These are phyloP conservation scores for Asterionellopsis glacialis DNA, from an alignment of 108 stramenopile genomes.

Conservation along the genomic window DNA sequence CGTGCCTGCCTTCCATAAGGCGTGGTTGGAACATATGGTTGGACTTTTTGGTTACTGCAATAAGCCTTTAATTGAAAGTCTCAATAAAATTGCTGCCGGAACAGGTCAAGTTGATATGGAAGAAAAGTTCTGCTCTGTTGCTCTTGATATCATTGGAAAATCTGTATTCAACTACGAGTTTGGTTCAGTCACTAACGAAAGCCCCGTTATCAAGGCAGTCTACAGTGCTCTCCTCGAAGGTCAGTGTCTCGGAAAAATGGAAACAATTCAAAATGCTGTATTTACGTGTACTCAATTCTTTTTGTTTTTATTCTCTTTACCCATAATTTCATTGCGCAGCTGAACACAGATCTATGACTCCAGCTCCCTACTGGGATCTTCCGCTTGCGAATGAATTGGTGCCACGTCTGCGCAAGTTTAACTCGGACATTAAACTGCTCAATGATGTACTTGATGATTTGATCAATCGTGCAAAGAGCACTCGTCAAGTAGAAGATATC, in stretches of 20 bases:
- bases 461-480: conserved; percentile 77
- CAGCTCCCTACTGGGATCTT: conserved; percentile 94
- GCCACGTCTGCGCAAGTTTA: conserved; percentile 89
- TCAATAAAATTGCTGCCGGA: conserved; percentile 48
- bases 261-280: no score
- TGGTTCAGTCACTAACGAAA: conserved; percentile 82
- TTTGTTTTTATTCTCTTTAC: no score
- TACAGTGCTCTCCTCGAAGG: conserved; percentile 87
- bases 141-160: conserved; percentile 89
- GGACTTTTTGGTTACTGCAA: conserved; percentile 91
- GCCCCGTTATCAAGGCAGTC: conserved; percentile 89
- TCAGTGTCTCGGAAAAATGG: no score
- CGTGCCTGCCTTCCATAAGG: conserved; percentile 96
- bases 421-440: conserved; percentile 79
- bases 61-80: conserved; percentile 58
- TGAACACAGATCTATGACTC: conserved; percentile 92
- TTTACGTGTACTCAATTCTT: no score
- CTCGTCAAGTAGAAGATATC: conserved; percentile 78
- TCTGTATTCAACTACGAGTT: conserved; percentile 96
- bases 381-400: conserved; percentile 90
- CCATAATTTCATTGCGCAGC: conserved; percentile 18
- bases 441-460: conserved; percentile 88
- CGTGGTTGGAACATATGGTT: conserved; percentile 93
- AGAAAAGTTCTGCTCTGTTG: conserved; percentile 88
- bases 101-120: conserved; percentile 86